phyloP scores from a whole-genome alignment of 371 early-diverging fungal genomes.

The Cokeromyces recurvatus region DNA sequence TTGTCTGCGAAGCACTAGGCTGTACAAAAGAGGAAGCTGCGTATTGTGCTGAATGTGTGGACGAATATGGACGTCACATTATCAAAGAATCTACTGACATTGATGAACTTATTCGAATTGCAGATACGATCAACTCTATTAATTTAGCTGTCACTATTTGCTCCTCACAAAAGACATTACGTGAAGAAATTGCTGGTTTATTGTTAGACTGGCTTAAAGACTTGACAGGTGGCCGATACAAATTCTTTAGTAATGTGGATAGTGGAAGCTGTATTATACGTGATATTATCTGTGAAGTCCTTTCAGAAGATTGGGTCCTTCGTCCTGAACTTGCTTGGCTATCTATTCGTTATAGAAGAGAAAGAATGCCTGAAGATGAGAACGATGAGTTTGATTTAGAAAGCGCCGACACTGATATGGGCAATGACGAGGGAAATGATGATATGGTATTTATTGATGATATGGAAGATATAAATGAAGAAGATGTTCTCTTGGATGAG shows the following conservation, averaged over 20 bases:
- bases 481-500: conserved; percentile 11
- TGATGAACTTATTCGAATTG: conserved; percentile 58
- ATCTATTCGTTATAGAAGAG: conserved; percentile 32
- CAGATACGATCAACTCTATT: conserved; percentile 59
- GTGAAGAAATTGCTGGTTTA: conserved; percentile 74
- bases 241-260: conserved; percentile 45
- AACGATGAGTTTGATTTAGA: conserved; percentile 13
- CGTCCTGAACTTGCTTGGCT: conserved; percentile 31
- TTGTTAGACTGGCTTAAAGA: conserved; percentile 77
- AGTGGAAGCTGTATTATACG: conserved; percentile 50
- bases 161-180: conserved; percentile 72
- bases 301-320: conserved; percentile 55
- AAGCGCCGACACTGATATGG: conserved; percentile 12
- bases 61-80: conserved; percentile 73
- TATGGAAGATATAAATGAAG: conserved; percentile 14
- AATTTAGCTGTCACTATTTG: conserved; percentile 81
- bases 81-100: conserved; percentile 63
- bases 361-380: conserved; percentile 24
- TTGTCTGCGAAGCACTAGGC: conserved; percentile 59
- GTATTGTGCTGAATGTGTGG: conserved; percentile 27
- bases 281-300: conserved; percentile 66
- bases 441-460: conserved; percentile 3
- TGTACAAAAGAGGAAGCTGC: conserved; percentile 39
- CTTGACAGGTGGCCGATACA: conserved; percentile 57
- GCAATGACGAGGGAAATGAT: conserved; percentile 14